phyloP scores from a whole-genome alignment of 495 filamentous ascomycete species.

The Polyplosphaeria fusca region DNA sequence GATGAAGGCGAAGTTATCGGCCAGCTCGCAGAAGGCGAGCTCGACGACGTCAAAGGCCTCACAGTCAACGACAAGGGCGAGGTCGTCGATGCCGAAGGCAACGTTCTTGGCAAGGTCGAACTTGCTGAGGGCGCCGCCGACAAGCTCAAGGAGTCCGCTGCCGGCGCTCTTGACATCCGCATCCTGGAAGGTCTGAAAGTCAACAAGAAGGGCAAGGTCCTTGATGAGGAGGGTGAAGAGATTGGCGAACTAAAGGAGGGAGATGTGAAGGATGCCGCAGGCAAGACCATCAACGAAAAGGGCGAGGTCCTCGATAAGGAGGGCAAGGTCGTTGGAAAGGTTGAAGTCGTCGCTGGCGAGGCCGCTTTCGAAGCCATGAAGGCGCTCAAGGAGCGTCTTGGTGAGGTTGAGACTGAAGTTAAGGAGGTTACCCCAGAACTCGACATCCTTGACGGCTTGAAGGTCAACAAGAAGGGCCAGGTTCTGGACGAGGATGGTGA shows the following conservation, averaged over 20 bases:
- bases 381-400: slow-evolving; percentile 48
- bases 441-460: slow-evolving; percentile 45
- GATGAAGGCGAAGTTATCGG: slow-evolving; percentile 43
- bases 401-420: slow-evolving; percentile 36
- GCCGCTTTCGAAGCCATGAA: slow-evolving; percentile 52
- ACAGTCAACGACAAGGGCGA: slow-evolving; percentile 58
- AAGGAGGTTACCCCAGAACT: slow-evolving; percentile 36
- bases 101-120: slow-evolving; percentile 56
- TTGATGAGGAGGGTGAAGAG: slow-evolving; percentile 53
- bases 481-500: slow-evolving; percentile 53
- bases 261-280: slow-evolving; percentile 46
- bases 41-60: slow-evolving; percentile 47
- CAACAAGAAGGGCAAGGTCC: slow-evolving; percentile 56
- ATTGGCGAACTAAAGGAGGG: slow-evolving; percentile 53
- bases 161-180: slow-evolving; percentile 43
- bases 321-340: slow-evolving; percentile 50
- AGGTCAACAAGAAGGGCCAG: slow-evolving; percentile 48
- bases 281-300: slow-evolving; percentile 52
- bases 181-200: slow-evolving; percentile 52
- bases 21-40: slow-evolving; percentile 42
- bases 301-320: slow-evolving; percentile 52
- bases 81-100: slow-evolving; percentile 59
- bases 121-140: slow-evolving; percentile 43
- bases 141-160: slow-evolving; percentile 41
- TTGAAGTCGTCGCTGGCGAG: slow-evolving; percentile 51